Conservation (phyloP, 768 basidiomycete species). For the Scleroderma citrinum region DNA sequence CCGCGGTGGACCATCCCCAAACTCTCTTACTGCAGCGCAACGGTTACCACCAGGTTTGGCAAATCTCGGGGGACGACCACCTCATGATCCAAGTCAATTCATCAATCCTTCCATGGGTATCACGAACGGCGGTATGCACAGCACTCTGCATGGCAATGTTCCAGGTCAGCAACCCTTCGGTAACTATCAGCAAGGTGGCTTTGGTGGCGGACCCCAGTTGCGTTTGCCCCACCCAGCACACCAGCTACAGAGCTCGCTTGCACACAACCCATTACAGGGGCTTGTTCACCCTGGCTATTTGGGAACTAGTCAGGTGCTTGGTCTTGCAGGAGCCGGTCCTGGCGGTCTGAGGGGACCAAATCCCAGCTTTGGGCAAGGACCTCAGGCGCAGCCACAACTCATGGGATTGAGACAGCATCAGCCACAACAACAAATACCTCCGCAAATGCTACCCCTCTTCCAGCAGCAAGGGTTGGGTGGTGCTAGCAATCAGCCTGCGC, state of each 20-base stretch:
- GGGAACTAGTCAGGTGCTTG: slow-evolving; percentile 45
- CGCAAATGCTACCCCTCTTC: slow-evolving; percentile 41
- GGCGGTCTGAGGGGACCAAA: slow-evolving; percentile 43
- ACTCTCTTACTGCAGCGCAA: slow-evolving; percentile 43
- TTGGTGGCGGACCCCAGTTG: slow-evolving; percentile 36
- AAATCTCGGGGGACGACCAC: slow-evolving; percentile 76
- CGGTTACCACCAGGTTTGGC: slow-evolving; percentile 76
- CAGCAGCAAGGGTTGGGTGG: slow-evolving; percentile 51
- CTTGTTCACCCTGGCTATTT: slow-evolving; percentile 49
- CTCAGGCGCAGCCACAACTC: slow-evolving; percentile 27
- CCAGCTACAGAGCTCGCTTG: slow-evolving; percentile 43
- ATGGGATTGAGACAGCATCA: slow-evolving; percentile 30
- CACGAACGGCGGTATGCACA: slow-evolving; percentile 41
- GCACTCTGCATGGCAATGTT: slow-evolving; percentile 40
- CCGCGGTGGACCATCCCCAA: slow-evolving; percentile 68
- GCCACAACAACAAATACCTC: slow-evolving; percentile 49
- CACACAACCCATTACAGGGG: slow-evolving; percentile 45
- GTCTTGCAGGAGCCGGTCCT: slow-evolving; percentile 39
- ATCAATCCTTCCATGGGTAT: slow-evolving; percentile 38
- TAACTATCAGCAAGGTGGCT: slow-evolving; percentile 44
- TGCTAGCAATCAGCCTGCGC: slow-evolving; percentile 50
- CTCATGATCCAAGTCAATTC: slow-evolving; percentile 71
- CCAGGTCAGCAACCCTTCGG: slow-evolving; percentile 48
- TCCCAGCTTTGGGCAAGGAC: slow-evolving; percentile 33
- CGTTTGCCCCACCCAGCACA: slow-evolving; percentile 48